These are phyloP conservation scores for Nakazawaea sp. DNA, from an alignment of 805 yeast genomes.

Conservation along the genomic window DNA sequence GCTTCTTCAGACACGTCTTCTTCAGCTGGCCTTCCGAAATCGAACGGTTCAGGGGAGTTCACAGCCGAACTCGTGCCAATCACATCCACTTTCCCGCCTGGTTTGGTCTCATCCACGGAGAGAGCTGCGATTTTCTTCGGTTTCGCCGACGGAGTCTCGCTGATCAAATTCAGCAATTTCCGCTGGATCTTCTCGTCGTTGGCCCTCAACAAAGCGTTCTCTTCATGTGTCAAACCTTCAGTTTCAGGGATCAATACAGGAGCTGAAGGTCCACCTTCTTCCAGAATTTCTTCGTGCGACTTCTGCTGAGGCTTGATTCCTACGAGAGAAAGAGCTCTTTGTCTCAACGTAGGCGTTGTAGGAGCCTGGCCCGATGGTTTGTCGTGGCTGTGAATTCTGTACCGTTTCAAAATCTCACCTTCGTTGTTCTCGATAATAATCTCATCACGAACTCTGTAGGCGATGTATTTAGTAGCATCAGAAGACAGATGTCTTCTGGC, in stretches of 20 bases:
- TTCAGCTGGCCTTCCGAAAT: slow-evolving; percentile 6
- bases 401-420: slow-evolving; percentile 85
- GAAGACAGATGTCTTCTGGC: not conserved
- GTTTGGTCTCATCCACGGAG: slow-evolving; percentile 14
- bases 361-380: not conserved
- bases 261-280: slow-evolving; percentile 4
- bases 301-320: slow-evolving; percentile 17
- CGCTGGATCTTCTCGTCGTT: slow-evolving; percentile 8
- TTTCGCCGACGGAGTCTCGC: slow-evolving; percentile 10
- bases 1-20: slow-evolving; percentile 14
- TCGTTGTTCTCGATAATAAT: slow-evolving; percentile 84
- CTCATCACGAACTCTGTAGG: slow-evolving; percentile 73
- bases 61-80: not conserved
- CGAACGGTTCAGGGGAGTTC: slow-evolving; percentile 17
- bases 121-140: slow-evolving; percentile 17
- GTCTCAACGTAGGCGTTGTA: slow-evolving; percentile 8
- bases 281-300: slow-evolving; percentile 3
- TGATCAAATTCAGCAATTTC: slow-evolving; percentile 6
- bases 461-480: slow-evolving; percentile 39
- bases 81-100: not conserved
- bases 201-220: slow-evolving; percentile 5
- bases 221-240: slow-evolving; percentile 2
- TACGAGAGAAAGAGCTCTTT: slow-evolving; percentile 17
- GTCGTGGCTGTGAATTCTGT: slow-evolving; percentile 58
- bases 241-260: slow-evolving; percentile 5